Evolutionary conservation across 2,329 filamentous ascomycete genomes (phyloP), one percentile per base, ranked within the genome.

Genomic region (Botryotinia globosa): DNA sequence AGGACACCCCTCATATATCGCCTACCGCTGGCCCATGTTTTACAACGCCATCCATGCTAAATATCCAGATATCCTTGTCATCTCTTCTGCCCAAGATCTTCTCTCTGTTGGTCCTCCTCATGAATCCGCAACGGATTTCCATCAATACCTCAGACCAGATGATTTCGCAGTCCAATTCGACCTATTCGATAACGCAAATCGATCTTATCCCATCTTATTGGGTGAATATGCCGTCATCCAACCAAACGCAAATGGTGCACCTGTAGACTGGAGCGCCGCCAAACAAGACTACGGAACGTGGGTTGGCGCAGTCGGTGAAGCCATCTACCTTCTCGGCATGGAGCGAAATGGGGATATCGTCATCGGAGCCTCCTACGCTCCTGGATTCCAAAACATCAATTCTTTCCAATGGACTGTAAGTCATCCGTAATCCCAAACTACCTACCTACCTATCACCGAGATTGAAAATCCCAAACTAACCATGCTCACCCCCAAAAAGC

Each of bases 1-100:
- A 10, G 85, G 84, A 54, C 78, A 80, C 45, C 73, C 78, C 3
- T 78, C 82, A 58, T 80, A 80, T n/a, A 76, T 78, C 6, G 80
- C 80, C 64, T 81, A 81, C 66, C 83, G 86, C 9, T 88, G 87
- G 77, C 75, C 79, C 4, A 79, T 79, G 29, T 86, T 88, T 76
- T 83, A 87, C 76, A 77, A 85, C 44, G 85, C 85, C 25, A 86
- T 87, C 75, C 67, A 73, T 10, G 73, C 69, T 5, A 73, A 56
- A 5, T 80, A 80, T 32, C 79, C 86, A 1, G 78, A 85, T 68
- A 83, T 88, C 32, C 84, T 79, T 3, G 78, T 87, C 73, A 82
- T 87, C 48, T 82, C 83, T 22, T 79, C 78, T 1, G 73, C 77
- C 6, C 74, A 74, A 1, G 77, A 78, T 48, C 71, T 74, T 14